Conservation (phyloP, 192 early-diverging fungal genomes). For the Coemansia sp. region DNA sequence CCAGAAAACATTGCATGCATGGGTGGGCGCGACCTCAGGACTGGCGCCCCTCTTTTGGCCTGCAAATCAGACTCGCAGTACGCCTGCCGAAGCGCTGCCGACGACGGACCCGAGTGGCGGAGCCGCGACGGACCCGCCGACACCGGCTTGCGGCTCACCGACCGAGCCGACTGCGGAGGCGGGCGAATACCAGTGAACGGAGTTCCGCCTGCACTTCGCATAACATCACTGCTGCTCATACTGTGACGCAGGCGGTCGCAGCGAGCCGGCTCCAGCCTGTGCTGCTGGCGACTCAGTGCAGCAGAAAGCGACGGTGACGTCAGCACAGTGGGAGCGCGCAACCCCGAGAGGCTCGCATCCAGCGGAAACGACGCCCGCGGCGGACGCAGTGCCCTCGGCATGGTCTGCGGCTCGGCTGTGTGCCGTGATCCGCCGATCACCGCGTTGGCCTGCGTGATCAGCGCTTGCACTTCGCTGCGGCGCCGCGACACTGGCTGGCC, state of each 20-base stretch:
- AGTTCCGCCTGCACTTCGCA: too few relatives aligned
- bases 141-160: neutral
- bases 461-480: slow-evolving; percentile 41
- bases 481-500: slow-evolving; percentile 20
- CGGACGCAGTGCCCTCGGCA: slow-evolving; percentile 12
- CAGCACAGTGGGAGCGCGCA: slow-evolving; percentile 9
- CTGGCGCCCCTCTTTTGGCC: too few relatives aligned
- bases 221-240: slow-evolving; percentile 8
- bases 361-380: slow-evolving; percentile 43
- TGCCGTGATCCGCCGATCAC: slow-evolving; percentile 17
- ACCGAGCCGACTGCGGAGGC: neutral
- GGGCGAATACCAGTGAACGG: neutral
- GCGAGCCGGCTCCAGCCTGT: slow-evolving; percentile 21
- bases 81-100: neutral
- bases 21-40: neutral
- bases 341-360: neutral
- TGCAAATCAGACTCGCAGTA: too few relatives aligned
- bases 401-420: neutral
- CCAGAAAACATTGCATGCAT: neutral
- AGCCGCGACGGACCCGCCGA: neutral
- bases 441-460: slow-evolving; percentile 45
- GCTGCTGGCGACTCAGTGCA: slow-evolving; percentile 22
- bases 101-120: neutral
- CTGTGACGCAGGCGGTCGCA: neutral
- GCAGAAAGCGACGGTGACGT: slow-evolving; percentile 3